A percentile compares a stretch with the other conserved stretches of the same genome.
phyloP scores from a whole-genome alignment of 768 basidiomycete genomes.

The Hericium rajendrae region DNA sequence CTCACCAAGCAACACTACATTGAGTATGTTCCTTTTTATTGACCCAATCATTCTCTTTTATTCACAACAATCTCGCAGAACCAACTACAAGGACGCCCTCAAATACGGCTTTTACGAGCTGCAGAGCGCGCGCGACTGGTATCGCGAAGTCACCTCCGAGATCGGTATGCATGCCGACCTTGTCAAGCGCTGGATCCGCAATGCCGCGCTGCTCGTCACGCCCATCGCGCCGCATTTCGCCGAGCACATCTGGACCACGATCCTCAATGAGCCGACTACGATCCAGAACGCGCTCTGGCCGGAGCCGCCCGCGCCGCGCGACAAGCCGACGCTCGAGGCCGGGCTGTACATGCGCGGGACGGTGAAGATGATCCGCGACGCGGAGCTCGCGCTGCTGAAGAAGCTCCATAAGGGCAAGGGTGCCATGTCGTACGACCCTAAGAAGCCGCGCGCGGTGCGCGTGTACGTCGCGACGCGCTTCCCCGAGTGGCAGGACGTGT shows the following conservation, averaged over 20 bases:
- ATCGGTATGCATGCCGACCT: constrained; percentile 89
- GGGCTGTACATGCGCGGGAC: constrained; percentile 81
- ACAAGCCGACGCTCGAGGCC: constrained; percentile 60
- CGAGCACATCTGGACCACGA: constrained; percentile 77
- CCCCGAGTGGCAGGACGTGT: constrained; percentile 89
- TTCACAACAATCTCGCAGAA: constrained; percentile 34
- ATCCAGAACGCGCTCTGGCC: constrained; percentile 86
- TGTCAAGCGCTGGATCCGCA: constrained; percentile 75
- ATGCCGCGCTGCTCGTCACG: constrained; percentile 67
- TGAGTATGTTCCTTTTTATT: constrained; percentile 41
- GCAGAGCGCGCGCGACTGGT: constrained; percentile 89
- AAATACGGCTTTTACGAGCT: constrained; percentile 96
- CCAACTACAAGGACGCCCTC: constrained; percentile 90
- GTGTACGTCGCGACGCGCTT: constrained; percentile 87
- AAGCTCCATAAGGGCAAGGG: constrained; percentile 67
- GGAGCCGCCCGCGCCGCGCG: constrained; percentile 45
- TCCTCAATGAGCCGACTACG: constrained; percentile 65
- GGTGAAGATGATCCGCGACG: constrained; percentile 87
- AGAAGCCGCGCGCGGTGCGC: constrained; percentile 73
- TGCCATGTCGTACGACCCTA: constrained; percentile 65
- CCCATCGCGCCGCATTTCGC: constrained; percentile 93
- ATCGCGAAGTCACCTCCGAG: constrained; percentile 84
- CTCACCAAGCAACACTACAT: constrained; percentile 75
- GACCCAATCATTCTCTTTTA: background rate
- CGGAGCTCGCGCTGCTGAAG: constrained; percentile 72